Evolutionary conservation across 345 rosid species (phyloP), one percentile per base, ranked within the genome.

Genomic region (Gossypium turneri): DNA sequence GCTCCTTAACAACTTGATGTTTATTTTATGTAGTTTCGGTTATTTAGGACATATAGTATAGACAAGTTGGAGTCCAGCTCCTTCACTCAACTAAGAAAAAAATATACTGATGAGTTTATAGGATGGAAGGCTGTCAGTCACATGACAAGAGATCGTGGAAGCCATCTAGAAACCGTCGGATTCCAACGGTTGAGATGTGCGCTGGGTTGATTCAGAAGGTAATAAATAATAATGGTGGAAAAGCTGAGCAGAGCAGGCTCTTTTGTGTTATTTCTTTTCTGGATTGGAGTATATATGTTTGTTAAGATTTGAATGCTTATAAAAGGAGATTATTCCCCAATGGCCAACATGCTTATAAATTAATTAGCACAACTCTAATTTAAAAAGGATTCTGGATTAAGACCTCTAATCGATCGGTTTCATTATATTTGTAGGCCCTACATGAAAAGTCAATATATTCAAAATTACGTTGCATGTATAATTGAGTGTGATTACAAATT

Each of bases 61-160:
- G 73, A 27, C 22, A 52, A 70, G 73, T 70, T 70, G 73, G 47
- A 70, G 52, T 70, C 73, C 73, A 70, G 60, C 47, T 69, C 59
- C 57, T 27, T 7, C 43, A 50, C 27, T 45, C 47, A 47, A 24
- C 52, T 47, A 20, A 3, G n/a, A 16, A 7, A 62, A 62, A 29
- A 15, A 2, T 45, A 58, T 9, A 38, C 1, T 65, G 24, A 10
- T n/a, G 19, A 13, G 1, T 6, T 47, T 67, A 47, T 70, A 29
- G 9, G 6, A 25, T 70, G 73, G 47, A 70, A 17, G 19, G 19
- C 60, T 69, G 60, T 10, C 22, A 29, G 60, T 10, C 22, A 29
- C 73, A 70, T 70, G 24, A n/a, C 5, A 45, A 45, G 71, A 45
- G n/a, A 44, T 5, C 38, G 4, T 47, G 34, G 71, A 45, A 67